Evolutionary conservation across 1,284 basidiomycete genomes (phyloP).

Genomic region (Boletus semigastroideus): DNA sequence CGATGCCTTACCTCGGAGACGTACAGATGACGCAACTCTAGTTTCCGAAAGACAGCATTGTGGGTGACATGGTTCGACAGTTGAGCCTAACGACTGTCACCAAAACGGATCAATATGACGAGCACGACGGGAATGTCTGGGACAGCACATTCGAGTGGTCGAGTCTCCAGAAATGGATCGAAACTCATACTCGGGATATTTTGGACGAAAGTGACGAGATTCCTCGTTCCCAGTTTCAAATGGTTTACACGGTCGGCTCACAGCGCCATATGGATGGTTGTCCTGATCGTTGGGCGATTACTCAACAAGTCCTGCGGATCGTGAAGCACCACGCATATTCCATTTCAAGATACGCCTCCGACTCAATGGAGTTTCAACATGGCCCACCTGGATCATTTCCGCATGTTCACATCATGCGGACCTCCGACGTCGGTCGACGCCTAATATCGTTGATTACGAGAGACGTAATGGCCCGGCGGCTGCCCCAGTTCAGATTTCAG

Average conservation of each 20-base stretch:
- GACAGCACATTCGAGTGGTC: not conserved
- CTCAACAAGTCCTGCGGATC: not conserved
- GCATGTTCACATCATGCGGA: not conserved
- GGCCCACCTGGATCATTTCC: not conserved
- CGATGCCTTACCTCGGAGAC: too few species aligned
- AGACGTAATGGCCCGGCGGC: not conserved
- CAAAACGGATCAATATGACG: too few species aligned
- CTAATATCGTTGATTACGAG: not conserved
- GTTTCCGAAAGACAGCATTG: not conserved
- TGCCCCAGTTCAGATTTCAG: not conserved
- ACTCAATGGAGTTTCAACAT: not conserved
- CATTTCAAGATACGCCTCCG: not conserved
- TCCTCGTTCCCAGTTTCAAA: not conserved
- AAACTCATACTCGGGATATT: not conserved
- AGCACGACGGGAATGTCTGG: not conserved
- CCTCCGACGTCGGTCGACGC: not conserved
- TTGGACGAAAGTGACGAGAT: conserved; percentile 2
- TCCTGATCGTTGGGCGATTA: conserved; percentile 1
- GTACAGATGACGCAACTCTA: not conserved
- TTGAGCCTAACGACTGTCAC: not conserved
- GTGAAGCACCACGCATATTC: not conserved
- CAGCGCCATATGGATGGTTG: conserved; percentile 1
- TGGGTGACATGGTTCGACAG: not conserved
- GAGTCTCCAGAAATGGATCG: not conserved
- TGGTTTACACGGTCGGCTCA: not conserved